Conservation (phyloP, 2,329 filamentous ascomycete species). For the Myriosclerotinia curreyana region DNA sequence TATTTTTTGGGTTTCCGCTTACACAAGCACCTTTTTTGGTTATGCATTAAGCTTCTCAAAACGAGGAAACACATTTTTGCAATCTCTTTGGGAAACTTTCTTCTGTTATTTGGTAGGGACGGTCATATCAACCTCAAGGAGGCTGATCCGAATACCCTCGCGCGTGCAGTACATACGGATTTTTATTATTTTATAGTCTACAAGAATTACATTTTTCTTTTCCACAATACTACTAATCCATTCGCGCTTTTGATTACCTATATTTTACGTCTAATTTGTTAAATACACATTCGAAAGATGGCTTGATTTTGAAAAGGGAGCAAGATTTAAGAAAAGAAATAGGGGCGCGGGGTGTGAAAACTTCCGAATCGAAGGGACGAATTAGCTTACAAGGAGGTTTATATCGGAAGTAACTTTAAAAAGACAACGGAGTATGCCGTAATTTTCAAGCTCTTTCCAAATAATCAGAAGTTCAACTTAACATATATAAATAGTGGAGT, state of each 20-base stretch:
- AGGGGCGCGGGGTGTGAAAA: too few relatives aligned
- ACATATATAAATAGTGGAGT: not conserved
- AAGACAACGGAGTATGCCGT: not conserved
- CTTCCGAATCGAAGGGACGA: not conserved
- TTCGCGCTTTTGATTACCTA: not conserved
- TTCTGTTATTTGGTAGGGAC: too few relatives aligned
- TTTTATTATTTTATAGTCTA: not conserved
- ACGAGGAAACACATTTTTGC: not conserved
- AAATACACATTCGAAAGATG: not conserved
- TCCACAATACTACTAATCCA: not conserved
- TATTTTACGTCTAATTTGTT: not conserved
- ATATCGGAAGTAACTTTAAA: not conserved
- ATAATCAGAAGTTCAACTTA: not conserved
- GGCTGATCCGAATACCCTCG: not conserved
- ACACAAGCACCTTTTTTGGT: too few relatives aligned
- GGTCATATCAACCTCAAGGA: not conserved
- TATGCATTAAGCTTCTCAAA: too few relatives aligned
- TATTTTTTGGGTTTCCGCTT: too few relatives aligned
- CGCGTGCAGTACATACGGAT: not conserved
- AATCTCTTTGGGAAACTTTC: not conserved
- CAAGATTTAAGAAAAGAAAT: not conserved
- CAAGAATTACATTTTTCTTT: not conserved
- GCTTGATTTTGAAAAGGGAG: not conserved
- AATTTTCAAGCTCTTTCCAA: not conserved
- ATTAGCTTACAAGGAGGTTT: not conserved